Evolutionary conservation across 1,284 basidiomycete species (phyloP).

Genomic region (Thelephora terrestris): DNA sequence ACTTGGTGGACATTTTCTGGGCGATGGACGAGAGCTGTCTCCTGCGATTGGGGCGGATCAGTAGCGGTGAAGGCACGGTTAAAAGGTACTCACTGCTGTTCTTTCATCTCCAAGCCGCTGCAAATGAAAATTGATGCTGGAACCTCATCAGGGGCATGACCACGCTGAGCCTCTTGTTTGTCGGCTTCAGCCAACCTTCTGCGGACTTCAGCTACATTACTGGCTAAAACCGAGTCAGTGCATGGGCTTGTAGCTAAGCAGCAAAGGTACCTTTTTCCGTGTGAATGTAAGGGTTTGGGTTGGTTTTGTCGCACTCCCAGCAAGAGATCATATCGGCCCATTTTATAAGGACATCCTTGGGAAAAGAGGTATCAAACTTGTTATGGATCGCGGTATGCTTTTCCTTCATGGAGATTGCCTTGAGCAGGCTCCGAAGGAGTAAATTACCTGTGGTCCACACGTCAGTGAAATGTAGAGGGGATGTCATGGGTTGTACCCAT

Average conservation of each 20-base stretch:
- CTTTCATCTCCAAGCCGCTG: conserved; percentile 14
- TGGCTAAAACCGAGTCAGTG: too few species aligned
- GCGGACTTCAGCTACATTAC: not conserved
- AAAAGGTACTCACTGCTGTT: conserved; percentile 12
- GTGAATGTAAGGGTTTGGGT: conserved; percentile 12
- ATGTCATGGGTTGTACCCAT: conserved; percentile 7
- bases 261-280: conserved; percentile 1
- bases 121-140: conserved; percentile 9
- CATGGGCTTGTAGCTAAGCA: not conserved
- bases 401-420: not conserved
- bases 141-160: conserved; percentile 4
- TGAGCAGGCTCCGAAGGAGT: not conserved
- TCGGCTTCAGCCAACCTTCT: not conserved
- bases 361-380: conserved; percentile 6
- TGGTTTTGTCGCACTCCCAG: conserved; percentile 8
- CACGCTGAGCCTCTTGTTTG: not conserved
- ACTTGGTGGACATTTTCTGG: too few species aligned
- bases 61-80: not conserved
- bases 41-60: not conserved
- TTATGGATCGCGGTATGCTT: not conserved
- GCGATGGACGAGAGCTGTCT: not conserved
- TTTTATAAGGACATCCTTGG: not conserved
- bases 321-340: conserved; percentile 9
- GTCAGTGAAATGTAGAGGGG: not conserved
- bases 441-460: not conserved